Conservation (phyloP, 371 early-diverging fungal genomes). For the Entomophthora muscae region DNA sequence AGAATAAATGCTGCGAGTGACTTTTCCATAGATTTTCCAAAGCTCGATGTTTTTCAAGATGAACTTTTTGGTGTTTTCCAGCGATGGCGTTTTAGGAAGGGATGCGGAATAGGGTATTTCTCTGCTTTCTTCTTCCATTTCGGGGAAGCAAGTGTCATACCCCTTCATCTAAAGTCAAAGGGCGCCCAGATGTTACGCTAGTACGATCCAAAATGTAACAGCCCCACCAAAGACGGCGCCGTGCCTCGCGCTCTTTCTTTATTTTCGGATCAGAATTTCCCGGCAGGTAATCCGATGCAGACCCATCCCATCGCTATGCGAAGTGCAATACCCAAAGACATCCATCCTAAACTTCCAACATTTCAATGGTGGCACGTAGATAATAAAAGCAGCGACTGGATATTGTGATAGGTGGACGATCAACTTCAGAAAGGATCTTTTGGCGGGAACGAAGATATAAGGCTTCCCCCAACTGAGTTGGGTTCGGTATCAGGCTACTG, state of each 20-base stretch:
- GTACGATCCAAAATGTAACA: conserved; percentile 37
- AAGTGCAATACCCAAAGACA: conserved; percentile 28
- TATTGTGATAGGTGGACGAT: not conserved
- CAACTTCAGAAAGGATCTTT: not conserved
- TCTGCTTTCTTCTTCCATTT: not conserved
- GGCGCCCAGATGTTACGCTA: conserved; percentile 21
- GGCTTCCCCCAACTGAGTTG: not conserved
- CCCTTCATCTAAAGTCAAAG: conserved; percentile 27
- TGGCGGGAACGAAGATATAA: not conserved
- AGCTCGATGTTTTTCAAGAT: conserved; percentile 1
- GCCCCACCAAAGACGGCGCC: conserved; percentile 41
- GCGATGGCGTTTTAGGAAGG: not conserved
- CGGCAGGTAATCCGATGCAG: conserved; percentile 28
- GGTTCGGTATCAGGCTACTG: not conserved
- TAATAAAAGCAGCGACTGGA: conserved; percentile 17
- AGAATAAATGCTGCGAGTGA: conserved; percentile 1
- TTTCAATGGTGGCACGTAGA: not conserved
- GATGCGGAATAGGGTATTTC: not conserved
- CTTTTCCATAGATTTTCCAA: conserved; percentile 4
- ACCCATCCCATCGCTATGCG: conserved; percentile 46
- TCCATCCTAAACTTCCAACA: conserved; percentile 5
- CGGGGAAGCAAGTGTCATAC: conserved; percentile 18
- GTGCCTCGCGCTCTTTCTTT: conserved; percentile 25
- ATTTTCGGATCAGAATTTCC: not conserved
- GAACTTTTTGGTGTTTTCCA: not conserved